These are phyloP conservation scores for Epichloe aotearoae DNA, from an alignment of 2,329 filamentous ascomycete species.

Conservation along the genomic window DNA sequence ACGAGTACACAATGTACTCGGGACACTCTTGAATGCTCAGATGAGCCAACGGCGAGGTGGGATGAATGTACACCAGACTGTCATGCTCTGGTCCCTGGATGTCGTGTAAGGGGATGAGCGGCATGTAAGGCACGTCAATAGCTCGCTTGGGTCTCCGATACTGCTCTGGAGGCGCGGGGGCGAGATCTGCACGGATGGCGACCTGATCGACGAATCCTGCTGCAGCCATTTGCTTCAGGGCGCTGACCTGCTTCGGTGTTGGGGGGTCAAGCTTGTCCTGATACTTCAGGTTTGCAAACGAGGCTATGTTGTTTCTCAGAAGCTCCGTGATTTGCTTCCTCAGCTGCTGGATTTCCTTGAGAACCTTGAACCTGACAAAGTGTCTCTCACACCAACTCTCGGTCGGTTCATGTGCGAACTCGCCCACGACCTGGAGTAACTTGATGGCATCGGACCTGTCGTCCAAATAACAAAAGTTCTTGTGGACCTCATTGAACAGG, in stretches of 20 bases:
- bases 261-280: conserved; percentile 45
- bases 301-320: conserved; percentile 59
- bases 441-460: conserved; percentile 81
- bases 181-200: conserved; percentile 80
- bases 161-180: conserved; percentile 56
- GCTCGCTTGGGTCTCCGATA: conserved; percentile 64
- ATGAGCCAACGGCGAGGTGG: conserved; percentile 66
- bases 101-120: conserved; percentile 56
- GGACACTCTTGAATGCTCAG: conserved; percentile 61
- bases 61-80: conserved; percentile 74
- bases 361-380: conserved; percentile 77
- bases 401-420: conserved; percentile 62
- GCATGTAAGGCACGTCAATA: conserved; percentile 84
- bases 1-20: conserved; percentile 74
- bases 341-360: conserved; percentile 75
- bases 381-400: conserved; percentile 68
- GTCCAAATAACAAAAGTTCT: conserved; percentile 68
- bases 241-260: conserved; percentile 55
- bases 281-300: conserved; percentile 43
- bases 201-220: conserved; percentile 91
- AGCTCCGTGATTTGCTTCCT: conserved; percentile 73
- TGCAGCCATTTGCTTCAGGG: conserved; percentile 81
- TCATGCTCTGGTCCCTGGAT: conserved; percentile 33
- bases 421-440: conserved; percentile 74
- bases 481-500: conserved; percentile 57